Evolutionary conservation across 2,329 filamentous ascomycete genomes (phyloP), one percentile per base, ranked within the genome.

Genomic region (Cladophialophora bantiana): DNA sequence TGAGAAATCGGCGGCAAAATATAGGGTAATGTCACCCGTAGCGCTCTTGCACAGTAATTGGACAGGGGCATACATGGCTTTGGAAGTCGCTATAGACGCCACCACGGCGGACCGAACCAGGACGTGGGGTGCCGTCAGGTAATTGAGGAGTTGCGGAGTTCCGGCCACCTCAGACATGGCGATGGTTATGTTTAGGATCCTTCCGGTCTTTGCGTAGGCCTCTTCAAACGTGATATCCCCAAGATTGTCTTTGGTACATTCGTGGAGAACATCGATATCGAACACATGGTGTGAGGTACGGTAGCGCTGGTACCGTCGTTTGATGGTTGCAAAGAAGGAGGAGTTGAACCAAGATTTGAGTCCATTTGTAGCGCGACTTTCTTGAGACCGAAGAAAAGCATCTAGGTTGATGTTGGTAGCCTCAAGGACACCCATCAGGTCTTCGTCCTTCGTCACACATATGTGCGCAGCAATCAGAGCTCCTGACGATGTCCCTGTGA

Each of bases 171-270:
- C 92, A 1, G 92, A 91, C 2, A 91, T 93, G 0, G 94, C 97
- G 5, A 98, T 94, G 66, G 92, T 94, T 48, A 98, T 97, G 77
- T 97, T 98, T 74, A 97, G 86, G 68, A 97, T 94, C 66, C 93
- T 87, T 34, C 93, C 87, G 0, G 94, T 97, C n/a, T 93, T 89
- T 75, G 97, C 96, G 81, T 98, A 97, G 0, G 93, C 93, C 78
- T 98, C 94, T 75, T 94, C 92, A 73, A 98, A 98, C 0, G 94
- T 98, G 73, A 97, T 90, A 73, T 97, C 92, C 40, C 93, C 93
- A 4, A 97, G 84, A 73, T 95, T 82, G 38, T 84, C 84, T 64
- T 87, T 86, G 91, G 97, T 95, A 7, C 96, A 93, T 55, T 90
- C 85, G 1, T 87, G 89, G 55, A 97, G 81, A 76, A 97, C 89